Conservation (phyloP, 108 stramenopile genomes). For the Asterionellopsis glacialis region DNA sequence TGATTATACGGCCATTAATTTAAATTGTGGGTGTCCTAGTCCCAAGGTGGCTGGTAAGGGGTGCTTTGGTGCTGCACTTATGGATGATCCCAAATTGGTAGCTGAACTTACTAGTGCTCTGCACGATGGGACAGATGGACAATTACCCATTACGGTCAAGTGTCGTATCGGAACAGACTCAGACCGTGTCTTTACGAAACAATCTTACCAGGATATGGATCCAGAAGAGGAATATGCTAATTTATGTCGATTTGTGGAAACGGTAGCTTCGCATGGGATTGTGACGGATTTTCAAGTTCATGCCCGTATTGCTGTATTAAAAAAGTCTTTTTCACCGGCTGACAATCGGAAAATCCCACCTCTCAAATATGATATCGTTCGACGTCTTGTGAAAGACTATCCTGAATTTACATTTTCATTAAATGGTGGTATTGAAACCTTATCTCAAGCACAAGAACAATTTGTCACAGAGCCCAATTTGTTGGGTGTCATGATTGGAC, state of each 20-base stretch:
- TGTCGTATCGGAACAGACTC: constrained; percentile 91
- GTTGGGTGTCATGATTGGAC: constrained; percentile 84
- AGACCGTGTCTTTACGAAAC: constrained; percentile 31
- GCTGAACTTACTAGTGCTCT: constrained; percentile 64
- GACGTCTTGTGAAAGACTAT: constrained; percentile 67
- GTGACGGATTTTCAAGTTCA: constrained; percentile 94
- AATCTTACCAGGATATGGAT: constrained; percentile 57
- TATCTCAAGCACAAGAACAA: constrained; percentile 57
- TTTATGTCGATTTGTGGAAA: constrained; percentile 80
- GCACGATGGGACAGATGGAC: constrained; percentile 57
- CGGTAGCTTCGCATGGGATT: constrained; percentile 71
- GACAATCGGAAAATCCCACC: constrained; percentile 97
- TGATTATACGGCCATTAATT: constrained; percentile 94
- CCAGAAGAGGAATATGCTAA: constrained; percentile 77
- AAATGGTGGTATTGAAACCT: constrained; percentile 84
- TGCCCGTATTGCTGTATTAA: constrained; percentile 94
- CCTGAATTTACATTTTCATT: constrained; percentile 77
- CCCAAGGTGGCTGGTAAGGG: constrained; percentile 95
- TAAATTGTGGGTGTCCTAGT: constrained; percentile 98
- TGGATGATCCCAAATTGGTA: constrained; percentile 91
- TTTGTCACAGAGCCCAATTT: constrained; percentile 51
- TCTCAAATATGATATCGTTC: constrained; percentile 78
- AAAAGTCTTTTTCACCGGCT: constrained; percentile 85
- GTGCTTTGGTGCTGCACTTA: constrained; percentile 97
- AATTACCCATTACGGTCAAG: constrained; percentile 91